A percentile compares a stretch with the other conserved stretches of the same genome.
These are phyloP conservation scores for Coemansia sp. DNA, from an alignment of 192 early-diverging fungal genomes.

Conservation along the genomic window DNA sequence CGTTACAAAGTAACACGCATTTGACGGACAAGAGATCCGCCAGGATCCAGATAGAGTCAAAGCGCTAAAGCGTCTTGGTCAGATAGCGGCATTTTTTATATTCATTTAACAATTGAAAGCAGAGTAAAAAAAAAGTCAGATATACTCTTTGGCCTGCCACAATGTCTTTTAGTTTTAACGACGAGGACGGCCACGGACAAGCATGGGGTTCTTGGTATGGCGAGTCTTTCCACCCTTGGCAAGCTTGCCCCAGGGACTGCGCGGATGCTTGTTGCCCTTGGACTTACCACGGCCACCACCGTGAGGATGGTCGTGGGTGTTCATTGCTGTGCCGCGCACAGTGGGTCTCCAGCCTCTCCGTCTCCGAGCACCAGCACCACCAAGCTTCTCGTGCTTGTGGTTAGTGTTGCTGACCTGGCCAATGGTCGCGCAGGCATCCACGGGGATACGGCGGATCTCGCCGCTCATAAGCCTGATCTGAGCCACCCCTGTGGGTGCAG, in stretches of 20 bases:
- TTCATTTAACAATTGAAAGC: no score
- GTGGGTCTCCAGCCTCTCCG: constrained; percentile 86
- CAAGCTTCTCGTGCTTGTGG: constrained; percentile 84
- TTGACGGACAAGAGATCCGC: no score
- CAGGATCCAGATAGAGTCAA: no score
- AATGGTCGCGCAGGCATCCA: constrained; percentile 86
- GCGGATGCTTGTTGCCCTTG: constrained; percentile 88
- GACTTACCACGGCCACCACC: constrained; percentile 94
- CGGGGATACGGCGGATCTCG: constrained; percentile 83
- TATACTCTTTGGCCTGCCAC: not conserved
- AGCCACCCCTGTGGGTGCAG: constrained; percentile 73
- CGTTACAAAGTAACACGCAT: no score
- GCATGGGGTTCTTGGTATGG: constrained; percentile 65
- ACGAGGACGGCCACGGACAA: constrained; percentile 61
- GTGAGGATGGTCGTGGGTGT: constrained; percentile 92
- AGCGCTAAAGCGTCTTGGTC: no score
- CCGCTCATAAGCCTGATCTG: constrained; percentile 84
- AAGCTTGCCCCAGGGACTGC: constrained; percentile 88
- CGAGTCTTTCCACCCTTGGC: constrained; percentile 93
- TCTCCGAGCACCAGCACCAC: constrained; percentile 85
- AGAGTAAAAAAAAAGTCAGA: not conserved
- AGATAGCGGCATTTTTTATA: no score
- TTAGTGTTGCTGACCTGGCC: constrained; percentile 88
- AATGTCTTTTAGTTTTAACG: constrained; percentile 16
- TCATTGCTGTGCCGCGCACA: constrained; percentile 96